These are phyloP conservation scores for Pyrenophora tritici-repentis DNA, from an alignment of 2,329 filamentous ascomycete genomes.

Conservation along the genomic window DNA sequence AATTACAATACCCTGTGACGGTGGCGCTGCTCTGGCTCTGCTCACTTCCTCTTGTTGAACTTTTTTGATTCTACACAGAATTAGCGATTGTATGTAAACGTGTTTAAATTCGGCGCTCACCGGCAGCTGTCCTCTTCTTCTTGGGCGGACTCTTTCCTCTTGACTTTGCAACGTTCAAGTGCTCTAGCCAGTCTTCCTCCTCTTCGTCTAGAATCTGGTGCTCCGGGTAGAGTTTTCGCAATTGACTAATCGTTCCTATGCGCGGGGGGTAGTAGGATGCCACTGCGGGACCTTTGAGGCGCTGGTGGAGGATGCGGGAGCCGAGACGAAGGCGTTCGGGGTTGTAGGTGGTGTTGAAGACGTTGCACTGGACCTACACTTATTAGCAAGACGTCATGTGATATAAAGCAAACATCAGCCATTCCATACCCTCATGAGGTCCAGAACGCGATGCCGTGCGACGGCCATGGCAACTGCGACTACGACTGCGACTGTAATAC, in stretches of 20 bases:
- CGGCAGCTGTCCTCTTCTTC: slow-evolving; percentile 74
- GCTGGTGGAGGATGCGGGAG: slow-evolving; percentile 89
- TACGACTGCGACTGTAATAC: slow-evolving; percentile 48
- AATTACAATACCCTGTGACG: not conserved
- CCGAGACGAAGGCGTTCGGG: slow-evolving; percentile 80
- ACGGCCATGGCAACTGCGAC: slow-evolving; percentile 58
- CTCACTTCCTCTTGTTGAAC: slow-evolving; percentile 53
- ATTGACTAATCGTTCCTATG: slow-evolving; percentile 71
- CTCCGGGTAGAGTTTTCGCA: slow-evolving; percentile 72
- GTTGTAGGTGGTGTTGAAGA: slow-evolving; percentile 92
- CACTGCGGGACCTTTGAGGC: slow-evolving; percentile 80
- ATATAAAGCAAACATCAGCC: not conserved
- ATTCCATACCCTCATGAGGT: slow-evolving; percentile 74
- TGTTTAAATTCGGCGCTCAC: slow-evolving; percentile 36
- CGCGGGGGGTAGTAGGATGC: slow-evolving; percentile 87
- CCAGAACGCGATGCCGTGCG: slow-evolving; percentile 59
- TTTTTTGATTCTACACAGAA: slow-evolving; percentile 50
- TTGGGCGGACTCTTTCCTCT: slow-evolving; percentile 88
- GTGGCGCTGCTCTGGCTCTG: not conserved
- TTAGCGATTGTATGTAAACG: slow-evolving; percentile 5
- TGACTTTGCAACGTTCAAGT: slow-evolving; percentile 55
- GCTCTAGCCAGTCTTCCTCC: slow-evolving; percentile 79
- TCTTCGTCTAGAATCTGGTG: slow-evolving; percentile 73
- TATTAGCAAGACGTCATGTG: slow-evolving; percentile 7
- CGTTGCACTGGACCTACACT: slow-evolving; percentile 78